Evolutionary conservation across 78 protist species (phyloP).

Genomic region (Acrasis kona): DNA sequence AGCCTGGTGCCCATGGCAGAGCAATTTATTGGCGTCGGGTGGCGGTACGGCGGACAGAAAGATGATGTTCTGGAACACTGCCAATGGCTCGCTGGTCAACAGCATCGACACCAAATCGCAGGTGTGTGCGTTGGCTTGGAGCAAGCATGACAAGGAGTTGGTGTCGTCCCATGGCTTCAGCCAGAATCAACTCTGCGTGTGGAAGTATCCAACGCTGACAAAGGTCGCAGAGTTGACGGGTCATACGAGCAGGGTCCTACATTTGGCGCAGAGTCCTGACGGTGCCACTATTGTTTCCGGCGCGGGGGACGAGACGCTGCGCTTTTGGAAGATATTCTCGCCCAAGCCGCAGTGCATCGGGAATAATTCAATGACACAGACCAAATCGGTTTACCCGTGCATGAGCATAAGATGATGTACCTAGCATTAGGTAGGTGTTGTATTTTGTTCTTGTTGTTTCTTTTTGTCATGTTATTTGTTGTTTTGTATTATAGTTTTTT

Average conservation of each 20-base stretch:
- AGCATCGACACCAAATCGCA: constrained; percentile 86
- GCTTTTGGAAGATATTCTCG: constrained; percentile 94
- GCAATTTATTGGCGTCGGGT: constrained; percentile 93
- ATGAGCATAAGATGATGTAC: too few relatives aligned
- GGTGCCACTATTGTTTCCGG: constrained; percentile 88
- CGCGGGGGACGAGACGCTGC: constrained; percentile 97
- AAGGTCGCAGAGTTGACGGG: constrained; percentile 89
- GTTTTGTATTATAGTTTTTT: too few relatives aligned
- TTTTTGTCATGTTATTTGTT: too few relatives aligned
- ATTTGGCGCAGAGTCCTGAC: constrained; percentile 95
- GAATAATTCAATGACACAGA: too few relatives aligned
- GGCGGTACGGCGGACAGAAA: constrained; percentile 98
- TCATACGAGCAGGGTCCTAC: constrained; percentile 93
- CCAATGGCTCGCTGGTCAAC: constrained; percentile 69
- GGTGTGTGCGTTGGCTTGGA: constrained; percentile 94
- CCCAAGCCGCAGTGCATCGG: too few relatives aligned
- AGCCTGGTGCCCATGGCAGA: constrained; percentile 96
- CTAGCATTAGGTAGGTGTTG: too few relatives aligned
- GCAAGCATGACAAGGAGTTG: constrained; percentile 74
- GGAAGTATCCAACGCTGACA: constrained; percentile 96
- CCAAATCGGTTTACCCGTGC: too few relatives aligned
- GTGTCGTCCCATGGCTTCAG: constrained; percentile 96
- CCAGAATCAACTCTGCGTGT: constrained; percentile 91
- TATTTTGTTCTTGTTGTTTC: too few relatives aligned
- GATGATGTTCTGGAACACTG: constrained; percentile 96